Evolutionary conservation across 805 yeast genomes (phyloP).

Genomic region (Candida mattraensis): DNA sequence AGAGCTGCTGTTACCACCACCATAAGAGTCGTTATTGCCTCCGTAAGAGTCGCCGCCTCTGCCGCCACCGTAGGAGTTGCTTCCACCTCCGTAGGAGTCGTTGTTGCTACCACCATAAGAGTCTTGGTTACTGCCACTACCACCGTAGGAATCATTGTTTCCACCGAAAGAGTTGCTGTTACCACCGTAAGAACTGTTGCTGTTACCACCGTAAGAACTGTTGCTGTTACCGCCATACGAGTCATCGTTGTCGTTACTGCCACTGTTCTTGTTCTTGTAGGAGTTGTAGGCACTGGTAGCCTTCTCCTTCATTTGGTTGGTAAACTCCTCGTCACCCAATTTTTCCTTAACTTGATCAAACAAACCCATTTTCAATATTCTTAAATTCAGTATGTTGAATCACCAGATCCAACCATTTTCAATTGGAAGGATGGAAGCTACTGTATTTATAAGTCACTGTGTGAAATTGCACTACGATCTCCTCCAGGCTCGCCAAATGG

Average conservation of each 20-base stretch:
- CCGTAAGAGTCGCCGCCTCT: conserved; percentile 29
- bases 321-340: conserved; percentile 27
- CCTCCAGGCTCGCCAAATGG: too few relatives aligned
- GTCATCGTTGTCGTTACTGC: conserved; percentile 21
- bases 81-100: conserved; percentile 34
- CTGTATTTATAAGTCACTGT: too few relatives aligned
- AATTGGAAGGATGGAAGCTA: too few relatives aligned
- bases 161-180: conserved; percentile 36
- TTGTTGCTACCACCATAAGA: conserved; percentile 35
- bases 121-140: conserved; percentile 23
- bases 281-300: conserved; percentile 31
- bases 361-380: conserved; percentile 37
- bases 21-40: conserved; percentile 34
- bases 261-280: conserved; percentile 20
- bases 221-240: conserved; percentile 23
- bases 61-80: conserved; percentile 17
- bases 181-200: conserved; percentile 29
- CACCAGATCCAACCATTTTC: too few relatives aligned
- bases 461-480: too few relatives aligned
- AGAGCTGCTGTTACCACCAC: conserved; percentile 28
- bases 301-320: conserved; percentile 22
- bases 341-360: conserved; percentile 43
- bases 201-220: conserved; percentile 27
- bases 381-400: too few relatives aligned
- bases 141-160: conserved; percentile 22